Evolutionary conservation across 371 early-diverging fungal species (phyloP), one percentile per base, ranked within the genome.

Genomic region (Syncephalastrum racemosum): DNA sequence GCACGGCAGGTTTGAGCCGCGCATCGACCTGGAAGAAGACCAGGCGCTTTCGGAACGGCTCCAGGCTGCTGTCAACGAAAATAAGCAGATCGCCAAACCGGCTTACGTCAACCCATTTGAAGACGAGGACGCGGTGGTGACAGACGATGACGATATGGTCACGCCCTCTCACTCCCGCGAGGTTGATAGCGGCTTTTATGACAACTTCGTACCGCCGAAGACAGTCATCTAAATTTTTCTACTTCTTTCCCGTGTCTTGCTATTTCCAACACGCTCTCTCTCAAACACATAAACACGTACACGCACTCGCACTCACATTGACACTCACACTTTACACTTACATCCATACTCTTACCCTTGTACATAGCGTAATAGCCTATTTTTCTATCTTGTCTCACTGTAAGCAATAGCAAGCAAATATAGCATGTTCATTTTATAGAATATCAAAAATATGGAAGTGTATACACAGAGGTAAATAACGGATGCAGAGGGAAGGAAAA

Each of bases 31-130:
- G 50, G 71, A 69, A 10, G 71, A 69, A 47, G 70, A 75, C 48
- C 58, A 56, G 43, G 20, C 56, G 25, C 55, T 75, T 15, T 54
- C 63, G 40, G 65, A 63, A 42, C 50, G 61, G 50, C 46, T 75
- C 27, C 57, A 55, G 12, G 39, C 57, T 16, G 53, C 56, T 0
- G 71, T 71, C 0, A 25, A 63, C 13, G 53, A 71, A 41, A 68
- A 71, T 36, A 62, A 68, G 50, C 50, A 64, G 40, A 19, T 55
- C 40, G 40, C 66, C 1, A 63, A 63, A 47, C 64, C 63, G 4
- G 60, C 64, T 0, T 73, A 71, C 20, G 62, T 66, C n/a, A 77
- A 77, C 46, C 77, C 77, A 19, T 77, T 77, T 55, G 77, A 77
- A 57, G 77, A 77, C 57, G 71, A 64, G 41, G 67, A 67, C 44